Conservation (phyloP, 495 filamentous ascomycete species). For the Daldinia bambusicola region DNA sequence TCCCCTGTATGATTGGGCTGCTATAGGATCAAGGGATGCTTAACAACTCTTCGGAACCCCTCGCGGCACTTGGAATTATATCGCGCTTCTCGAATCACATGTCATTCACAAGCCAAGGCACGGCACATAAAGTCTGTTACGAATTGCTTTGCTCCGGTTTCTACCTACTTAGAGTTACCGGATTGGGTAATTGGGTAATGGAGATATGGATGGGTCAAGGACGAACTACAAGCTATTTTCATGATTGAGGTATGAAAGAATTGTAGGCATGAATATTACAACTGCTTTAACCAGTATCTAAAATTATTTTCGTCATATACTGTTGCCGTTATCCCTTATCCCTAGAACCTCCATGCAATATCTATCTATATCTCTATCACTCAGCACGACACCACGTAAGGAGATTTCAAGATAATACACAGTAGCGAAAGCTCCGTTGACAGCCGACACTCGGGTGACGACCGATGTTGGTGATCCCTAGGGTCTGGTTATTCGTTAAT, state of each 20-base stretch:
- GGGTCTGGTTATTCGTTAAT: conserved; percentile 14
- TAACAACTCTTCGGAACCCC: conserved; percentile 28
- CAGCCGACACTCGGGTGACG: conserved; percentile 16
- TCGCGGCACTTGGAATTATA: conserved; percentile 37
- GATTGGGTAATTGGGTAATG: conserved; percentile 20
- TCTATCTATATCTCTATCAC: background rate
- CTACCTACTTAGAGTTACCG: conserved; percentile 21
- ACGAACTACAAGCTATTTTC: background rate
- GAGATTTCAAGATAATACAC: background rate
- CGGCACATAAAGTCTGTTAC: conserved; percentile 29
- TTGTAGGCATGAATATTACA: background rate
- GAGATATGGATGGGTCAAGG: background rate
- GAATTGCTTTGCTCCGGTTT: conserved; percentile 22
- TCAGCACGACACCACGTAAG: background rate
- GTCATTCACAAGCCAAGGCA: conserved; percentile 32
- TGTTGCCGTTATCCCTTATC: background rate
- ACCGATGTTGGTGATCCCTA: conserved; percentile 8
- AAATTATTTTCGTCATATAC: background rate
- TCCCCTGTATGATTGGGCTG: conserved; percentile 43
- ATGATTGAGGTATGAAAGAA: background rate
- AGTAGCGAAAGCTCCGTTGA: conserved; percentile 25
- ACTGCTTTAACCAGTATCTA: background rate
- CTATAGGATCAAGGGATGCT: conserved; percentile 36
- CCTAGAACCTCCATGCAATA: background rate
- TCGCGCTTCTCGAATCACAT: conserved; percentile 34